Percentiles rank a stretch among this genome's conserved stretches.
phyloP scores from a whole-genome alignment of 176 grass and related monocot species.

The Luzula sylvatica region DNA sequence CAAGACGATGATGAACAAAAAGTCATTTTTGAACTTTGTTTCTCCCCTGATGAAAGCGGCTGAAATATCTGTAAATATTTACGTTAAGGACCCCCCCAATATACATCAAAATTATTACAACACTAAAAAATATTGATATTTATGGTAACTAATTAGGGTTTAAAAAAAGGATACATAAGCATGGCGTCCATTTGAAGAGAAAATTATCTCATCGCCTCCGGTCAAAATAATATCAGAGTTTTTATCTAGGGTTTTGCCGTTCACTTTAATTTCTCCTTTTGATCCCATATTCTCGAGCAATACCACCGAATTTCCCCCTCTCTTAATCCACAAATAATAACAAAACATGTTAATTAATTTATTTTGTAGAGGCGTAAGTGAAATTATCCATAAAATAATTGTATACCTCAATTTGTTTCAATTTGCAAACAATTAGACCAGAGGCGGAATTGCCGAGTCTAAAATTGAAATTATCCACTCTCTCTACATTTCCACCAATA shows the following conservation, averaged over 20 bases:
- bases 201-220: slow-evolving; percentile 88
- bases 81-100: no score
- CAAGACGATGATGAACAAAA: slow-evolving; percentile 28
- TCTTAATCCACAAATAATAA: slow-evolving; percentile 21
- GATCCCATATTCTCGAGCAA: slow-evolving; percentile 61
- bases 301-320: slow-evolving; percentile 19
- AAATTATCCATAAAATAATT: slow-evolving; percentile 9
- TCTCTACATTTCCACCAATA: slow-evolving; percentile 15
- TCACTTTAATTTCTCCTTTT: slow-evolving; percentile 69
- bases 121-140: slow-evolving; percentile 5
- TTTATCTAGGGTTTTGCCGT: slow-evolving; percentile 82
- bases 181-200: slow-evolving; percentile 55
- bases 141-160: slow-evolving; percentile 1
- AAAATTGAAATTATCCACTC: slow-evolving; percentile 66
- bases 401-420: slow-evolving; percentile 74
- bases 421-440: slow-evolving; percentile 52
- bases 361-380: no score
- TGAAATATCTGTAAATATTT: slow-evolving; percentile 87
- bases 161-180: slow-evolving; percentile 70
- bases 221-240: slow-evolving; percentile 47
- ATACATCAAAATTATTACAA: slow-evolving; percentile 3
- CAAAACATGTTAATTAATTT: slow-evolving; percentile 1
- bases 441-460: slow-evolving; percentile 45
- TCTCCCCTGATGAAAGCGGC: slow-evolving; percentile 53
- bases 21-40: slow-evolving; percentile 31